A percentile compares a stretch with the other conserved stretches of the same genome.
phyloP scores from a whole-genome alignment of 2,329 filamentous ascomycete genomes.

The Acephala macrosclerotiorum region DNA sequence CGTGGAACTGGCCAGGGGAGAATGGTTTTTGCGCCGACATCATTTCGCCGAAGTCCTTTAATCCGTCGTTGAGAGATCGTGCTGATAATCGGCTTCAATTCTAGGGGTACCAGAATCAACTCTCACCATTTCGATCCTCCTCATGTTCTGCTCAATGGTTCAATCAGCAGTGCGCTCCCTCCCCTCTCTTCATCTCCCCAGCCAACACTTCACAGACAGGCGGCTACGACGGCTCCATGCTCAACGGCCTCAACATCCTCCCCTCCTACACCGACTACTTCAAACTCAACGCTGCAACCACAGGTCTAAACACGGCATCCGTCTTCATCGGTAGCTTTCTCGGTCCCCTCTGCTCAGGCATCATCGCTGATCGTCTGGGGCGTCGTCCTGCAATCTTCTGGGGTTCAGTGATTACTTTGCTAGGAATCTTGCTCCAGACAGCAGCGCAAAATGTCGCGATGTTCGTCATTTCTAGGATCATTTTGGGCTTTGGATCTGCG shows the following conservation, averaged over 20 bases:
- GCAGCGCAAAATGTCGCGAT: slow-evolving; percentile 35
- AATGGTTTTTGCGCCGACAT: not conserved
- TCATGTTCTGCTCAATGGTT: slow-evolving; percentile 53
- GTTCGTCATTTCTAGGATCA: slow-evolving; percentile 36
- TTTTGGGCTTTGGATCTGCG: slow-evolving; percentile 36
- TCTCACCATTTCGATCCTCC: slow-evolving; percentile 47
- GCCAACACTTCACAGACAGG: slow-evolving; percentile 31
- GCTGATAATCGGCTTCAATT: not conserved
- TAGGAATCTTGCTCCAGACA: slow-evolving; percentile 33
- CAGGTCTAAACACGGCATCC: slow-evolving; percentile 61
- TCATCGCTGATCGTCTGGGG: slow-evolving; percentile 49
- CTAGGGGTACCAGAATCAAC: slow-evolving; percentile 52
- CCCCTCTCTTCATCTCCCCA: not conserved
- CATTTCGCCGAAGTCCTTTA: not conserved
- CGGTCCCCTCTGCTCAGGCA: slow-evolving; percentile 49
- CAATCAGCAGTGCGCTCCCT: slow-evolving; percentile 49
- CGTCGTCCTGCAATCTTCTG: slow-evolving; percentile 32
- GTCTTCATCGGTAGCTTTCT: slow-evolving; percentile 60
- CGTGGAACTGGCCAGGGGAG: not conserved
- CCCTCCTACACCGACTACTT: slow-evolving; percentile 65
- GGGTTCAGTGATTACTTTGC: slow-evolving; percentile 29
- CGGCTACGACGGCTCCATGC: slow-evolving; percentile 36
- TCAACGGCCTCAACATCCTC: slow-evolving; percentile 63
- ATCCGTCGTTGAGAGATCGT: not conserved
- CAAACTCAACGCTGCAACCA: slow-evolving; percentile 57